Evolutionary conservation across 1,284 basidiomycete species (phyloP), one percentile per base, ranked within the genome.

Genomic region (Trichosporon ovoides): DNA sequence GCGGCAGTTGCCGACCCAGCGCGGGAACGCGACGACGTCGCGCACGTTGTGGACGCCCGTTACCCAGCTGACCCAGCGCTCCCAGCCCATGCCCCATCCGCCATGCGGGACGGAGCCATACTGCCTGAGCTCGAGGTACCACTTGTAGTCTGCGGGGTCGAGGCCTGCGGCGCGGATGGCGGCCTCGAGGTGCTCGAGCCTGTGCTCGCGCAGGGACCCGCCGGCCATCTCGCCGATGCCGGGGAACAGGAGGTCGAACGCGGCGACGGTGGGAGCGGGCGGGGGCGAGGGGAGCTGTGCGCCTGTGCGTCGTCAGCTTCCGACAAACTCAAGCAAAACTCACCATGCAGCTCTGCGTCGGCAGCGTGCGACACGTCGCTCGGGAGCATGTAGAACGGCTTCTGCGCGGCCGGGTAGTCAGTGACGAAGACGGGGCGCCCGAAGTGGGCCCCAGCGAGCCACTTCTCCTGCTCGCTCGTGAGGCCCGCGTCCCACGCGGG

Each of bases 301-400:
- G 14, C 43, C 37, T 38, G 37, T 37, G 36, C 7, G 37, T 18
- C 37, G 18, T 14, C 35, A 14, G 12, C 35, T 37, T 37, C 4
- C 3, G 6, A n/a, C 16, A 12, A 3, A 37, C 13, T 37, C 18
- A 5, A 10, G 18, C 18, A 5, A 10, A 38, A 18, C 37, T 38
- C 37, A 38, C 37, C 43, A 16, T 31, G 28, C 24, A 31, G 12
- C 43, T 48, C 43, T 13, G 28, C 22, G 14, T 48, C 33, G 10
- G 51, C 51, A 5, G 24, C 14, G 13, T 35, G 33, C 33, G 48
- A 52, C 20, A 56, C 61, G 3, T 52, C 58, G 4, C 66, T 64
- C 4, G 74, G 72, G n/a, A 74, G 86, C 96, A 98, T 98, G 79
- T 99, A 99, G 78, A 98, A 98, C 9, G 96, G 91, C 76, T 99